These are phyloP conservation scores for Cnidoscolus chayamansa DNA, from an alignment of 441 rosid species.

Conservation along the genomic window DNA sequence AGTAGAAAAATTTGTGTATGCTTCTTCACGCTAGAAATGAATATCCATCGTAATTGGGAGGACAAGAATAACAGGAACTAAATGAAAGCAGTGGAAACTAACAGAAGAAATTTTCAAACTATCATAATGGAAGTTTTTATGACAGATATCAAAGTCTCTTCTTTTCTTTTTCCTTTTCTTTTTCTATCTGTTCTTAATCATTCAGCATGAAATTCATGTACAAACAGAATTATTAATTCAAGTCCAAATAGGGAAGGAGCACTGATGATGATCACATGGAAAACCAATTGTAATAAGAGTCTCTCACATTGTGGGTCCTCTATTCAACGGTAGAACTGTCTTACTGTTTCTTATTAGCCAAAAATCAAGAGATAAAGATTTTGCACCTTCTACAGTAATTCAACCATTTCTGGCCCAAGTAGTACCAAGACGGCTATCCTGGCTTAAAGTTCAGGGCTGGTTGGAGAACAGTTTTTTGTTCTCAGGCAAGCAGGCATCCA, in stretches of 20 bases:
- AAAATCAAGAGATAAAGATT: neutral
- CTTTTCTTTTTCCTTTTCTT: neutral
- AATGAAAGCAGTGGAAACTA: neutral
- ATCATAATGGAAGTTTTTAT: neutral
- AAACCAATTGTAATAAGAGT: neutral
- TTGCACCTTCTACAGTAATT: neutral
- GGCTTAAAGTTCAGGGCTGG: neutral
- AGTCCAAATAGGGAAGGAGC: conserved; percentile 8
- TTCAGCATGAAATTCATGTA: conserved; percentile 15
- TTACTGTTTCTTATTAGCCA: neutral
- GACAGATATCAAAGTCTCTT: neutral
- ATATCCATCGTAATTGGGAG: conserved; percentile 9
- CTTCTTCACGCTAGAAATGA: conserved; percentile 9
- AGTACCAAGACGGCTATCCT: neutral
- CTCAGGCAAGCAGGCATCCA: neutral
- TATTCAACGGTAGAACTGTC: neutral
- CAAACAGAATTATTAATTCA: neutral
- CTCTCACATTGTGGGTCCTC: neutral
- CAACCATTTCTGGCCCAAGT: neutral
- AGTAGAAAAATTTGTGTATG: conserved; percentile 1
- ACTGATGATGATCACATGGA: conserved; percentile 19
- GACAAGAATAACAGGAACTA: conserved; percentile 5
- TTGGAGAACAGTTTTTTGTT: neutral
- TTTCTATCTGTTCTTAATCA: neutral
- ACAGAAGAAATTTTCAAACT: neutral